Evolutionary conservation across 2,329 filamentous ascomycete genomes (phyloP), one percentile per base, ranked within the genome.

Genomic region (Fusarium chlamydosporum): DNA sequence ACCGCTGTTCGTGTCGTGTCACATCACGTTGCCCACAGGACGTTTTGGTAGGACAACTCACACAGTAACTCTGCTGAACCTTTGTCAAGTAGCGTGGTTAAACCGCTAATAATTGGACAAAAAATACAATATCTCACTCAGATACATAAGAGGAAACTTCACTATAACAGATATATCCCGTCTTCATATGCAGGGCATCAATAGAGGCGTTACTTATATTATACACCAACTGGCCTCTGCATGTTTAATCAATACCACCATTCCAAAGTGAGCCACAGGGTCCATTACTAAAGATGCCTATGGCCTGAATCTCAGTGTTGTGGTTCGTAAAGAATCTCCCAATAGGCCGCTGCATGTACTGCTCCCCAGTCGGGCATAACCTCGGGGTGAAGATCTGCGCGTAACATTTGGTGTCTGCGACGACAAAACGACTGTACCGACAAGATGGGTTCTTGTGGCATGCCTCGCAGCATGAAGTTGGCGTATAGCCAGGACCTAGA

Each of bases 1-100:
- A 12, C 29, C 26, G 35, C 16, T 45, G 6, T 37, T 23, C 33
- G 23, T 61, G 52, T 59, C 57, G 52, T 51, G 16, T 20, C n/a
- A 20, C 13, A 16, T 61, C 23, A 6, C 6, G 23, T 23, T 23
- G 23, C 23, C 5, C 23, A 23, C 23, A 23, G 23, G 23, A 23
- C 23, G 23, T 23, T 23, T 23, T 23, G 23, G 23, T 23, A 23
- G 23, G 23, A 5, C 23, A 23, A 23, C 23, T 23, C 23, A 23
- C 3, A 23, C 23, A 23, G 23, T 23, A 23, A 23, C 23, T 23
- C 23, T 23, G 23, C 23, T 23, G 23, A 23, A 23, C 23, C 23
- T 23, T 23, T 23, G 23, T 23, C 23, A 23, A 4, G 5, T 23
- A 23, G 23, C 23, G 23, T 23, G 23, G 5, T 23, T 23, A 3